Evolutionary conservation across 2,329 filamentous ascomycete species (phyloP).

Genomic region (Colletotrichum somersetense): DNA sequence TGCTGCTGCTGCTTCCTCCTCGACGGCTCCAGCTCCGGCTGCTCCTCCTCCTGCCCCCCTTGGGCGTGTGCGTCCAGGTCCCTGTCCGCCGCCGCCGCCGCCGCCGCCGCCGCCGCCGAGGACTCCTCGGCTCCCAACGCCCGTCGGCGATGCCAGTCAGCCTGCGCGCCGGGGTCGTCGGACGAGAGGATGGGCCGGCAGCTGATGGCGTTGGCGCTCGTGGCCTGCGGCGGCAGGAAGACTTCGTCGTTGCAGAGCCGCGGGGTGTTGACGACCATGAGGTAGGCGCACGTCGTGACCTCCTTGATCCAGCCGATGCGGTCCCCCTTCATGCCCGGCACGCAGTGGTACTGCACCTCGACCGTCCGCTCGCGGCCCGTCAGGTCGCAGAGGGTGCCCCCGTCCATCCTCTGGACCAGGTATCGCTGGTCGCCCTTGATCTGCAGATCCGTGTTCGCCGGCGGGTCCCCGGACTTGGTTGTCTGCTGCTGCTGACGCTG

Average conservation of each 20-base stretch:
- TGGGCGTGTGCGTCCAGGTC: constrained; percentile 30
- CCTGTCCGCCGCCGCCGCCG: constrained; percentile 41
- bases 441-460: constrained; percentile 74
- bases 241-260: constrained; percentile 89
- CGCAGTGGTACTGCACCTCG: constrained; percentile 85
- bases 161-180: constrained; percentile 58
- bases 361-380: constrained; percentile 85
- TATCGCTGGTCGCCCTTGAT: constrained; percentile 87
- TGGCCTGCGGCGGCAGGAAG: constrained; percentile 84
- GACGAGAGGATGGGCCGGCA: constrained; percentile 77
- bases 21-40: constrained; percentile 16
- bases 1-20: constrained; percentile 3
- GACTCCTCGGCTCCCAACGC: constrained; percentile 54
- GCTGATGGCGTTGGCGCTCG: constrained; percentile 79
- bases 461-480: constrained; percentile 25
- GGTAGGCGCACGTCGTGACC: constrained; percentile 88
- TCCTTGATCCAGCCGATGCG: constrained; percentile 95
- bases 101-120: constrained; percentile 5
- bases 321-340: constrained; percentile 78
- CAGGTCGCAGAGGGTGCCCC: constrained; percentile 87
- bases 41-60: background rate
- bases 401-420: constrained; percentile 83
- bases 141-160: constrained; percentile 50
- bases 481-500: constrained; percentile 33
- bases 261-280: constrained; percentile 93